phyloP scores from a whole-genome alignment of 306 rosid species.

The Dryas alaskensis region DNA sequence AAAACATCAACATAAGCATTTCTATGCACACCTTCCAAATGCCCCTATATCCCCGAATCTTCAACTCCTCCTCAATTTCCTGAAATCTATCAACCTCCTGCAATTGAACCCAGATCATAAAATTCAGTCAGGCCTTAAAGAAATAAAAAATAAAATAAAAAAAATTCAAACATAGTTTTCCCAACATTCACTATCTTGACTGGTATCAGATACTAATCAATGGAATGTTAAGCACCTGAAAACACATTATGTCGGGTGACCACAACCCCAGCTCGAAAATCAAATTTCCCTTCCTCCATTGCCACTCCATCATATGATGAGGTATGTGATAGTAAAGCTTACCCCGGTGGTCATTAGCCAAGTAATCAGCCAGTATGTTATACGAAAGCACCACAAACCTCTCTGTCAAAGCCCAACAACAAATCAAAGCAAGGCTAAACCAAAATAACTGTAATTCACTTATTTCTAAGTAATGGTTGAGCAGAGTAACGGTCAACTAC shows the following conservation, averaged over 20 bases:
- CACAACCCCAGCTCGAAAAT: slow-evolving; percentile 77
- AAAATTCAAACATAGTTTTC: background rate
- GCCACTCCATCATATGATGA: slow-evolving; percentile 64
- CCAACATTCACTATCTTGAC: background rate
- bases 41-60: slow-evolving; percentile 67
- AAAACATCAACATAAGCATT: slow-evolving; percentile 19
- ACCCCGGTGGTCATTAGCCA: slow-evolving; percentile 61
- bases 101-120: slow-evolving; percentile 11
- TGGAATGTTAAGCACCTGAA: slow-evolving; percentile 55
- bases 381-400: slow-evolving; percentile 78
- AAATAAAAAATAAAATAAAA: background rate
- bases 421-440: slow-evolving; percentile 12
- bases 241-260: slow-evolving; percentile 90
- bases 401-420: slow-evolving; percentile 36
- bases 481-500: slow-evolving; percentile 33
- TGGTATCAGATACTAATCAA: background rate
- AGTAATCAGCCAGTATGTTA: slow-evolving; percentile 86
- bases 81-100: slow-evolving; percentile 93
- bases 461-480: background rate
- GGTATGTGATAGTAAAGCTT: slow-evolving; percentile 81
- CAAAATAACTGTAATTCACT: background rate
- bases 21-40: slow-evolving; percentile 73
- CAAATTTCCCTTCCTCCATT: slow-evolving; percentile 69
- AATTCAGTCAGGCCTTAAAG: background rate
- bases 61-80: slow-evolving; percentile 69